Conservation (phyloP, 176 grass and related monocot species). For the Avena insularis region DNA sequence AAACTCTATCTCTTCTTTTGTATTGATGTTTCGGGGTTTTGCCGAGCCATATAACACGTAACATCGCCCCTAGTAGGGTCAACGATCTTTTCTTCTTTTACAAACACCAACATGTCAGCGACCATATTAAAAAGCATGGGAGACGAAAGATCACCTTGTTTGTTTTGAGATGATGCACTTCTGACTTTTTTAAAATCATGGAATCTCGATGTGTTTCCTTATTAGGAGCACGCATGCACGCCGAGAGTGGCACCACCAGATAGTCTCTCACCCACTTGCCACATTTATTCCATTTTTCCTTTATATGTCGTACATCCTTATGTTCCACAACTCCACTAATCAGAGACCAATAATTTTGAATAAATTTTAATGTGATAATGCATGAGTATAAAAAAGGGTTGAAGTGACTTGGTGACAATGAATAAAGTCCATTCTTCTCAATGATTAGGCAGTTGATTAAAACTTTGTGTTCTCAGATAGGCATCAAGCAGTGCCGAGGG, state of each 20-base stretch:
- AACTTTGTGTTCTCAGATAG: constrained; percentile 42
- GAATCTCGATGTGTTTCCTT: neutral
- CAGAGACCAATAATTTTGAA: constrained; percentile 20
- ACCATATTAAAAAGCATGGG: too few relatives aligned
- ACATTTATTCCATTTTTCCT: neutral
- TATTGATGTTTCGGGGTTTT: too few relatives aligned
- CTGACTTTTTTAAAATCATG: neutral
- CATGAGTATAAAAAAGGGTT: constrained; percentile 19
- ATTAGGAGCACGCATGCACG: neutral
- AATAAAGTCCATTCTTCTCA: neutral
- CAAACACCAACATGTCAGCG: too few relatives aligned
- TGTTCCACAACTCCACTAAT: neutral
- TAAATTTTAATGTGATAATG: constrained; percentile 27
- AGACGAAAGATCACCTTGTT: too few relatives aligned
- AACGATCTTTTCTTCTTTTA: too few relatives aligned
- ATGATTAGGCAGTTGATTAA: constrained; percentile 15
- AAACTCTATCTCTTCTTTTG: too few relatives aligned
- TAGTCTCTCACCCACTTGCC: neutral
- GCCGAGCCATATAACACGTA: too few relatives aligned
- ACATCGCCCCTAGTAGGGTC: too few relatives aligned
- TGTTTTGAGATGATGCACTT: too few relatives aligned
- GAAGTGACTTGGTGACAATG: constrained; percentile 28
- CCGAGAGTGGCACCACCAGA: neutral
- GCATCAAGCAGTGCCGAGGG: constrained; percentile 6
- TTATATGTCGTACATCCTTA: constrained; percentile 21